These are phyloP conservation scores for Fusarium veterinarium DNA, from an alignment of 2,329 filamentous ascomycete genomes.

Conservation along the genomic window DNA sequence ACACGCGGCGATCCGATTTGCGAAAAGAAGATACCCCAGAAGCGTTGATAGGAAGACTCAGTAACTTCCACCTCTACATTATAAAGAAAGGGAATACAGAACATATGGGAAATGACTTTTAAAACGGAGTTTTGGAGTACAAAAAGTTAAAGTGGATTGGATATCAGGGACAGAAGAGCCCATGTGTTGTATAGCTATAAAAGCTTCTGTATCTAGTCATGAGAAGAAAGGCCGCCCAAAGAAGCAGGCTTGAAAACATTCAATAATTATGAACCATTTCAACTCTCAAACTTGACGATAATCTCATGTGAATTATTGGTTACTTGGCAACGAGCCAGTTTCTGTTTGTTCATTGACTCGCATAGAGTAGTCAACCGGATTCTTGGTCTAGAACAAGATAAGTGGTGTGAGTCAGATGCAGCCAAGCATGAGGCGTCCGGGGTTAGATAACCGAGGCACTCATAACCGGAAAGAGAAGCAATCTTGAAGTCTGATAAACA, in stretches of 20 bases:
- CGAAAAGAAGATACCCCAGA: constrained; percentile 45
- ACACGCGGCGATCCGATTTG: constrained; percentile 45
- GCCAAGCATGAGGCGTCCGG: constrained; percentile 31
- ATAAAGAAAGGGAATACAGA: constrained; percentile 44
- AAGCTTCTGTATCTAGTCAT: constrained; percentile 34
- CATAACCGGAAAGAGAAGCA: not conserved
- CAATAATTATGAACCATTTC: constrained; percentile 25
- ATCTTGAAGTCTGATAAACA: not conserved
- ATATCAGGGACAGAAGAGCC: constrained; percentile 23
- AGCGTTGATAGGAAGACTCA: constrained; percentile 44
- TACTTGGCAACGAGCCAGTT: not conserved
- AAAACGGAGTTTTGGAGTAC: constrained; percentile 27
- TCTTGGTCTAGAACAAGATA: constrained; percentile 1
- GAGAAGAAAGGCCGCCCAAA: constrained; percentile 30
- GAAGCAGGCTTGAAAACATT: constrained; percentile 31
- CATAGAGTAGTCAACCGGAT: not conserved
- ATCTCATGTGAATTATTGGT: constrained; percentile 13
- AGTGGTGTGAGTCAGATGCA: constrained; percentile 2
- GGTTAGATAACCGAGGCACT: constrained; percentile 16
- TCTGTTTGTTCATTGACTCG: not conserved
- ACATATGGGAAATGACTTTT: constrained; percentile 37
- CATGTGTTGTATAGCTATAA: constrained; percentile 32
- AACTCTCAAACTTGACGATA: not conserved
- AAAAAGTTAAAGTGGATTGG: constrained; percentile 27
- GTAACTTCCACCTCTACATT: constrained; percentile 36